Percentiles rank a stretch among this genome's conserved stretches.
phyloP scores from a whole-genome alignment of 2,329 filamentous ascomycete species.

The Grosmannia huntii region DNA sequence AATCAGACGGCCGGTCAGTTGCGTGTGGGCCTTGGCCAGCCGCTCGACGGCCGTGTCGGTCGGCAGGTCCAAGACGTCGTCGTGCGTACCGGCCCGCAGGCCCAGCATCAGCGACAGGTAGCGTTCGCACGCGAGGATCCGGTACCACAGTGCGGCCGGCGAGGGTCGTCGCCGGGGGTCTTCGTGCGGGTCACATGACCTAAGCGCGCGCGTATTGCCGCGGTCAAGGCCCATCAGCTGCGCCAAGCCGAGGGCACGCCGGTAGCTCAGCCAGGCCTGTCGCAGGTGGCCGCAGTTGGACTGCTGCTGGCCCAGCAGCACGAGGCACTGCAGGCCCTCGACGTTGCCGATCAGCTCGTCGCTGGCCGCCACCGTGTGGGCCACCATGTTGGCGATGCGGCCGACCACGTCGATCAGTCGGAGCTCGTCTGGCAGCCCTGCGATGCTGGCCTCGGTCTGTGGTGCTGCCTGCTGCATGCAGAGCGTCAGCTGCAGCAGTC shows the following conservation, averaged over 20 bases:
- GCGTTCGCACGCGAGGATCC: constrained; percentile 35
- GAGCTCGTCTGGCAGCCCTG: neutral
- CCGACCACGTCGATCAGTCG: constrained; percentile 16
- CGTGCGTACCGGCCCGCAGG: constrained; percentile 31
- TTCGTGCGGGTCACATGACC: constrained; percentile 25
- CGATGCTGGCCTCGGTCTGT: constrained; percentile 8
- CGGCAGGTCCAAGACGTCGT: constrained; percentile 7
- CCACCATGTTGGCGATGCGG: constrained; percentile 20
- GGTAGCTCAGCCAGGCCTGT: constrained; percentile 38
- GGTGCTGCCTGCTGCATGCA: constrained; percentile 33
- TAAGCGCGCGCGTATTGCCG: constrained; percentile 19
- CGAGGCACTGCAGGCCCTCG: constrained; percentile 40
- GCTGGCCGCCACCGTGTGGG: constrained; percentile 31
- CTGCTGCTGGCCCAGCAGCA: constrained; percentile 35
- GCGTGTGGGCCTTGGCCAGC: constrained; percentile 31
- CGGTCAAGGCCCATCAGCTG: constrained; percentile 37
- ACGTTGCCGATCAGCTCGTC: constrained; percentile 37
- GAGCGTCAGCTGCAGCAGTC: constrained; percentile 31
- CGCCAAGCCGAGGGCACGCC: constrained; percentile 35
- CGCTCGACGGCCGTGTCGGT: constrained; percentile 25
- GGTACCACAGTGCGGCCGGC: constrained; percentile 31
- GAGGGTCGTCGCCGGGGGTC: constrained; percentile 19
- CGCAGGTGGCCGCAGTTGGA: constrained; percentile 40
- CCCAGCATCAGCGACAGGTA: constrained; percentile 38
- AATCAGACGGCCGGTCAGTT: constrained; percentile 30